Evolutionary conservation across 257 asterid genomes (phyloP).

Genomic region (Linderniella brevidens): DNA sequence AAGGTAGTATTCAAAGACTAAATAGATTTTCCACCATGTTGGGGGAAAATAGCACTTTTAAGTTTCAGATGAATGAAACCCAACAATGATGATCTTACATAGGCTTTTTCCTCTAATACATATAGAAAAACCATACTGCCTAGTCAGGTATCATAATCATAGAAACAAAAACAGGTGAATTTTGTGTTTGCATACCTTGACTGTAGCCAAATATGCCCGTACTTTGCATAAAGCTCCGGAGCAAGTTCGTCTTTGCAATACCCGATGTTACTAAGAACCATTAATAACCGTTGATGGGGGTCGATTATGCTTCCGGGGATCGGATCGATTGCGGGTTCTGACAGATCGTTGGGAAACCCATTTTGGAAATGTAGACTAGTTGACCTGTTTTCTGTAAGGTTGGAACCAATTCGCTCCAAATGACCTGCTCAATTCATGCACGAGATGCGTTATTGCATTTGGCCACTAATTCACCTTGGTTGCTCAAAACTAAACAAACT

Average conservation of each 20-base stretch:
- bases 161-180: neutral
- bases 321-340: conserved; percentile 40
- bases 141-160: neutral
- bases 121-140: neutral
- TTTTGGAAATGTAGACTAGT: conserved; percentile 33
- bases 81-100: too few relatives aligned
- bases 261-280: conserved; percentile 95
- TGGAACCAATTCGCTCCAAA: conserved; percentile 58
- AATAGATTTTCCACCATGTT: too few relatives aligned
- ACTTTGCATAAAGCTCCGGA: conserved; percentile 49
- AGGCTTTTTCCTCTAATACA: too few relatives aligned
- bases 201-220: conserved; percentile 58
- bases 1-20: too few relatives aligned
- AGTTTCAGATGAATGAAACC: too few relatives aligned
- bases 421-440: conserved; percentile 41
- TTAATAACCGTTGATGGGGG: conserved; percentile 70
- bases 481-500: too few relatives aligned
- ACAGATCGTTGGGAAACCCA: conserved; percentile 44
- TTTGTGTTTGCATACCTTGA: conserved; percentile 41
- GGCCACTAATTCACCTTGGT: too few relatives aligned
- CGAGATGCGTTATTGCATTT: neutral
- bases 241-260: conserved; percentile 92
- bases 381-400: conserved; percentile 36
- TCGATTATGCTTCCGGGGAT: conserved; percentile 72
- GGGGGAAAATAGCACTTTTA: too few relatives aligned